A percentile compares a stretch with the other conserved stretches of the same genome.
These are phyloP conservation scores for Gossypium bickii DNA, from an alignment of 345 rosid species.

Conservation along the genomic window DNA sequence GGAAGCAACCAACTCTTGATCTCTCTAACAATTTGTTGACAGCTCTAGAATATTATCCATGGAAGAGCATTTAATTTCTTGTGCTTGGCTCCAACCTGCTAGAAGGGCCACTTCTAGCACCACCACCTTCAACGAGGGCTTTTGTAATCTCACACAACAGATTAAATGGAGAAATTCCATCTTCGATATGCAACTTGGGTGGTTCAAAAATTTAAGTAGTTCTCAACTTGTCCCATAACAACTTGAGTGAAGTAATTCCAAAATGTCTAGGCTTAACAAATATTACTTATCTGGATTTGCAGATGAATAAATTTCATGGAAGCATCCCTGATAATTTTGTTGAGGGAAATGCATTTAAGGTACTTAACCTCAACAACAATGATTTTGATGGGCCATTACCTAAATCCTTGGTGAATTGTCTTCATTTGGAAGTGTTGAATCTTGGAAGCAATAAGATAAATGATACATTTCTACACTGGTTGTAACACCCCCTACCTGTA, in stretches of 20 bases:
- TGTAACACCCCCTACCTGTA: no score
- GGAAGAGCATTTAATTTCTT: background rate
- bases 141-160: conserved; percentile 14
- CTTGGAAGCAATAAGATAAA: conserved; percentile 16
- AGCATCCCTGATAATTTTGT: conserved; percentile 1
- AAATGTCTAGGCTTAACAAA: background rate
- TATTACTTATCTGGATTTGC: background rate
- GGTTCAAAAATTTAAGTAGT: no score
- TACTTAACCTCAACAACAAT: background rate
- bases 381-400: conserved; percentile 17
- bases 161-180: conserved; percentile 14
- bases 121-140: background rate
- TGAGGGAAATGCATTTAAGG: no score
- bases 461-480: background rate
- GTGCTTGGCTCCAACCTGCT: background rate
- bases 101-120: conserved; percentile 8
- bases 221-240: conserved; percentile 13
- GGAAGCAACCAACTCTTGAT: background rate
- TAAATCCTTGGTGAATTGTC: conserved; percentile 11
- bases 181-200: background rate
- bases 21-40: background rate
- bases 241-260: conserved; percentile 15
- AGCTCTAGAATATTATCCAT: background rate
- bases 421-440: background rate
- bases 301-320: conserved; percentile 21